Evolutionary conservation across 2,329 filamentous ascomycete genomes (phyloP), one percentile per base, ranked within the genome.

Genomic region (Phyllosticta paracitricarpa): DNA sequence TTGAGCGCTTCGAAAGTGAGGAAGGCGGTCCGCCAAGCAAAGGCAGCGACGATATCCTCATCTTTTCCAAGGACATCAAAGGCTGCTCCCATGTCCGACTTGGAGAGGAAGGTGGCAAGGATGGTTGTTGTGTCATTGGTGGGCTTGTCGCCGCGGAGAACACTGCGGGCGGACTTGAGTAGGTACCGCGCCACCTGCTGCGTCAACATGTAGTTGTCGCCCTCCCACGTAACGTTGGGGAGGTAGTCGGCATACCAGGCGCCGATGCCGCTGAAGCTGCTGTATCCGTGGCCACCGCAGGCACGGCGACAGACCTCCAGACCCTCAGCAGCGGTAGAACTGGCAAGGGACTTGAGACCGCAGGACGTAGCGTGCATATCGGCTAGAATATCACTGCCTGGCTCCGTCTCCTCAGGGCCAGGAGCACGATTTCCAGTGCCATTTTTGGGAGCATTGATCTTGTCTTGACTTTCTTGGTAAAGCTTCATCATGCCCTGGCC

Each of bases 181-280:
- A 91, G 82, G 77, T 82, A 91, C 62, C 87, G 82, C 2, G 86
- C 86, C 2, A 91, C 88, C 75, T 91, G 88, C 72, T 91, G 88
- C 9, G 87, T 89, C 63, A 91, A 78, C 88, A 91, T 90, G 77
- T 89, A 91, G 78, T 89, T 90, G 76, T 90, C 88, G 54, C 88
- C 88, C 71, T 91, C 88, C 85, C 86, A 89, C 9, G 87, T 89
- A 3, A 79, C 76, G 0, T 83, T 88, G 17, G 89, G 87, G 1
- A 91, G 79, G 70, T 91, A 90, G 71, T 91, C 88, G 28, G 87
- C 81, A 68, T 90, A 91, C 81, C 84, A 89, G 19, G 82, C 76
- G 1, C 87, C 88, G 66, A 92, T 89, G n/a, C 89, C 89, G 60
- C 84, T 84, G 76, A 90, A 89, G 68, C 81, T 84, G 60, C 81